Base-by-base conservation (phyloP, 1,139 yeast genomes). In the Yamadazyma aaseri region DNA sequence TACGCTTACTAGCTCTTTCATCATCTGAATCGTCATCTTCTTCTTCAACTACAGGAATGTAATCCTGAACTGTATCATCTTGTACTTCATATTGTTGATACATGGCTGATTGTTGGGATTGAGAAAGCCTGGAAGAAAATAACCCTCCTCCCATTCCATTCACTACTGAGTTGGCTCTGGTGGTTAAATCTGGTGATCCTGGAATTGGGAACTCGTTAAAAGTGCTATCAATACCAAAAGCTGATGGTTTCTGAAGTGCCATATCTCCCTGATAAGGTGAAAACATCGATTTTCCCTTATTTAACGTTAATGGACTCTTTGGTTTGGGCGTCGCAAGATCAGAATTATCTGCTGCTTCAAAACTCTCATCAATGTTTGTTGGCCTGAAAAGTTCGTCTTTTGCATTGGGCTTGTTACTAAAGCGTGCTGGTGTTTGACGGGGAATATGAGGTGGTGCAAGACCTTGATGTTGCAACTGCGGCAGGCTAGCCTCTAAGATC, bases 51-150 rank as follows among this genome's bases (percentile, higher is more conserved):
- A 66, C 58, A 2, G 75, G 73, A 15, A 68, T 58, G 39, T 69
- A 70, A 39, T 67, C 75, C 21, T 58, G 49, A 3, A 70, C 76
- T 1, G 74, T 68, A 43, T 70, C 76, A 46, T 70, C 76, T 34
- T 60, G 60, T 12, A 70, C 74, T 39, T 69, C 74, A 41, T 70
- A 70, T 38, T 70, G 74, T 41, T 68, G 73, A 48, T 69, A 69
- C 55, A 69, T 45, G 1, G 65, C 71, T 7, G 72, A 63, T 40
- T 67, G 73, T 34, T 69, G 74, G 3, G 73, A 68, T 42, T 70
- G 73, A 0, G 73, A 66, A 35, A 70, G 56, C 34, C 72, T 48
- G 6, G 71, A 63, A 2, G 71, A 62, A 40, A 63, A 63, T 3
- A 55, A 39, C 3, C 62, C 64, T 2, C 47, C 48, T 10, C 63